phyloP scores from a whole-genome alignment of 257 asterid species.

The Capsicum chinense region DNA sequence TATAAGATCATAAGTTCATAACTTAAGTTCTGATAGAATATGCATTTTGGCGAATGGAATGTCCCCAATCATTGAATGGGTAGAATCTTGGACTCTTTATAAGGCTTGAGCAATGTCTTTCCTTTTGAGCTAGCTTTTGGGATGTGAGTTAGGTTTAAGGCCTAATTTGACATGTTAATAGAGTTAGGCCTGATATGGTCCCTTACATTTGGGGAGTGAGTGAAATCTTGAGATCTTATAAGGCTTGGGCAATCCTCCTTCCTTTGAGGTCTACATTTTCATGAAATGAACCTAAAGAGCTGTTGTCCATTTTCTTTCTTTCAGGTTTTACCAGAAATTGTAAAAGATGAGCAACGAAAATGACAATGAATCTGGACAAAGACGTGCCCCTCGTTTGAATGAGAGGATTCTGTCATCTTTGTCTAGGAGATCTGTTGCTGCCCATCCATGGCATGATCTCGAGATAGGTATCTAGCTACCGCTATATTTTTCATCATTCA shows the following conservation, averaged over 20 bases:
- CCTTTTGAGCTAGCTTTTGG: too few relatives aligned
- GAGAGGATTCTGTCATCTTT: slow-evolving; percentile 42
- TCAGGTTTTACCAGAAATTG: not conserved
- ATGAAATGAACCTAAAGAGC: not conserved
- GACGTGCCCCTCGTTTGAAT: slow-evolving; percentile 35
- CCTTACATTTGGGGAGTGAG: too few relatives aligned
- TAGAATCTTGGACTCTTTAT: too few relatives aligned
- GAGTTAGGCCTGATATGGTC: too few relatives aligned
- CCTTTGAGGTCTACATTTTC: not conserved
- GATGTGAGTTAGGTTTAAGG: too few relatives aligned
- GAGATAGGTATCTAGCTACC: slow-evolving; percentile 35
- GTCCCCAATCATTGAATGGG: too few relatives aligned
- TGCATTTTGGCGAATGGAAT: too few relatives aligned
- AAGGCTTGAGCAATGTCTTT: too few relatives aligned
- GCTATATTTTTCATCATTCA: not conserved
- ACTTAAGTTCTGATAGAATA: not conserved
- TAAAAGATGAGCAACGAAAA: slow-evolving; percentile 29
- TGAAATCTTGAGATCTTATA: too few relatives aligned
- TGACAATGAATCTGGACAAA: slow-evolving; percentile 23
- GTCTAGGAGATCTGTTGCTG: slow-evolving; percentile 43
- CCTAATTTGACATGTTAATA: too few relatives aligned
- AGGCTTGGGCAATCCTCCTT: too few relatives aligned
- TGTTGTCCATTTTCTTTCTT: not conserved
- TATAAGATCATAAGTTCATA: not conserved
- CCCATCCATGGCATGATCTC: slow-evolving; percentile 48